These are phyloP conservation scores for Plasmopara muralis DNA, from an alignment of 352 stramenopile species.

Conservation along the genomic window DNA sequence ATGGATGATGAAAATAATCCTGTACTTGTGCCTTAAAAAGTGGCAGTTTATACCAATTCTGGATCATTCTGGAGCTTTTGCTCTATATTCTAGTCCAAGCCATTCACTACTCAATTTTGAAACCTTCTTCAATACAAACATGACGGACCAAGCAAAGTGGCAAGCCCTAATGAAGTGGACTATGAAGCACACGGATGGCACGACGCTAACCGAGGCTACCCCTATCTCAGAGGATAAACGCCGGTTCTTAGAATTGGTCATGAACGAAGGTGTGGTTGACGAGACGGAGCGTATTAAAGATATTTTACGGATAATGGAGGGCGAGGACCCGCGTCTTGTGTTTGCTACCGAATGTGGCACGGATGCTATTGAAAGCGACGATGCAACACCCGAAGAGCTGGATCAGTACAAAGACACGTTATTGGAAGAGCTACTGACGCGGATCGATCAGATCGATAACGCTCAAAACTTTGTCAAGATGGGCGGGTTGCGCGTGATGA, in stretches of 20 bases:
- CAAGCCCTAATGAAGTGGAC: conserved; percentile 84
- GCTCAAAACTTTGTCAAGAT: conserved; percentile 86
- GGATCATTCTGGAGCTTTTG: no score
- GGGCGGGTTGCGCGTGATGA: conserved; percentile 54
- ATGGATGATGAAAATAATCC: no score
- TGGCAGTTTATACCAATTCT: no score
- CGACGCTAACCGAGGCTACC: conserved; percentile 47
- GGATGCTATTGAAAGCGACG: conserved; percentile 29
- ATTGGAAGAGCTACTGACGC: conserved; percentile 77
- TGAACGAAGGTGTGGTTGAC: conserved; percentile 81
- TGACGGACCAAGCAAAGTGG: conserved; percentile 78
- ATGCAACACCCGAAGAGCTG: conserved; percentile 54
- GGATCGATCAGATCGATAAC: conserved; percentile 86
- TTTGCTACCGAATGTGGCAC: conserved; percentile 43
- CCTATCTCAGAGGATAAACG: conserved; percentile 75
- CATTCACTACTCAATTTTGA: not conserved
- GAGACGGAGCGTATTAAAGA: conserved; percentile 79
- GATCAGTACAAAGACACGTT: conserved; percentile 74
- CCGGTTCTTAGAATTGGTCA: conserved; percentile 73
- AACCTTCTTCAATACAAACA: not conserved
- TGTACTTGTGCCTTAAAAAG: no score
- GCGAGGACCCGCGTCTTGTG: conserved; percentile 65
- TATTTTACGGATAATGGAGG: conserved; percentile 75
- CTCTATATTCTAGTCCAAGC: no score
- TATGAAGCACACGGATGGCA: conserved; percentile 84